Base-by-base conservation (phyloP, 768 basidiomycete species). In the Boletus rubescentipes region DNA sequence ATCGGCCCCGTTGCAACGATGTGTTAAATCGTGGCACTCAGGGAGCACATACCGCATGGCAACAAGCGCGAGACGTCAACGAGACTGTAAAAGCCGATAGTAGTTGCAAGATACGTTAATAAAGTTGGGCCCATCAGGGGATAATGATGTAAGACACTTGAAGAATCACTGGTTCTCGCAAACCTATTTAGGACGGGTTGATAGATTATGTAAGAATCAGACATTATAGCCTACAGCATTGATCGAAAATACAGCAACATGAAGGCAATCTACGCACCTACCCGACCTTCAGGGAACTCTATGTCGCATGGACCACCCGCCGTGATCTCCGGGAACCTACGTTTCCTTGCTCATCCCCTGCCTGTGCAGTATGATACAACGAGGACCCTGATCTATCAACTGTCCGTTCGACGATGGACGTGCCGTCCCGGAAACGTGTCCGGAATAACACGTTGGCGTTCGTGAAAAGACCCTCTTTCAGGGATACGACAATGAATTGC, bases 401-500 rank as follows among this genome's bases (percentile, higher is more conserved):
- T 0, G 89, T 91, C 48, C 89, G 77, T 67, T 96, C 91, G 23
- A 96, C 93, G 48, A 96, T 79, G 21, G 87, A 91, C 5, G 94
- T 98, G 4, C 95, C 96, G 64, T 99, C 94, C 30, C 92, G 79
- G 78, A 98, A 98, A 49, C 90, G 82, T 14, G 95, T 89, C 32
- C 87, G 82, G 79, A 98, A 99, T 31, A 98, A 76, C 12, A 94
- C 95, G 64, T 99, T 98, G 36, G 96, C 97, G 62, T 98, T 98
- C 9, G 93, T 93, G 75, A 98, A 98, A 41, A 98, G 77, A 6
- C 96, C 96, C 64, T 98, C 97, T 72, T 98, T 98, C 51, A 98
- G 77, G 18, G 89, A 92, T 53, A 98, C 96, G 46, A 98, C 97
- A 65, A 98, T 97, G 74, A 98, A 99, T 69, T 99, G 97, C 15